Evolutionary conservation across 2,329 filamentous ascomycete species (phyloP).

Genomic region (Fusarium zealandicum): DNA sequence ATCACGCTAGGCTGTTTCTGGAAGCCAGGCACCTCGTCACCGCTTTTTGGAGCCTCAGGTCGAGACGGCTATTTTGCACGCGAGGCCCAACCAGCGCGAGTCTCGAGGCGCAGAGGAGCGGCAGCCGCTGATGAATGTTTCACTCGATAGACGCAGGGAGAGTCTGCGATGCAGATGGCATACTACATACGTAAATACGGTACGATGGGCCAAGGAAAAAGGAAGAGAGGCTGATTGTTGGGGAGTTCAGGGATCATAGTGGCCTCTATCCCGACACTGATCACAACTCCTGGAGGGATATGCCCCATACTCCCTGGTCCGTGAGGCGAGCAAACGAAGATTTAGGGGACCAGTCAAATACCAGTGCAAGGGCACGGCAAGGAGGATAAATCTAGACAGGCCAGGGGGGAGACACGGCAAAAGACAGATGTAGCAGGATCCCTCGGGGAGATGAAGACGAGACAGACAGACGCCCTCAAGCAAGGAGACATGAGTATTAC

Average conservation of each 20-base stretch:
- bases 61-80: constrained; percentile 5
- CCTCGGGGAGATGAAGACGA: background rate
- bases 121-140: constrained; percentile 20
- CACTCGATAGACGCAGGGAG: constrained; percentile 34
- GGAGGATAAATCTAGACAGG: constrained; percentile 22
- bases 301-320: constrained; percentile 29
- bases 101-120: constrained; percentile 10
- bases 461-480: constrained; percentile 5
- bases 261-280: constrained; percentile 11
- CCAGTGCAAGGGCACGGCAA: constrained; percentile 28
- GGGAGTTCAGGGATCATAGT: constrained; percentile 13
- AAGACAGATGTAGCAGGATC: constrained; percentile 2
- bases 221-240: background rate
- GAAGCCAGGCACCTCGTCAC: constrained; percentile 36
- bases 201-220: background rate
- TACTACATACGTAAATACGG: no score
- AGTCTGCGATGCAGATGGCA: background rate
- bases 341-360: constrained; percentile 31
- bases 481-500: constrained; percentile 1
- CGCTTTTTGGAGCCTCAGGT: constrained; percentile 39
- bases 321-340: constrained; percentile 30
- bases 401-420: constrained; percentile 20
- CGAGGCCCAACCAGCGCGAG: constrained; percentile 23
- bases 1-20: constrained; percentile 25
- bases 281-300: constrained; percentile 14